A percentile compares a stretch with the other conserved stretches of the same genome.
phyloP scores from a whole-genome alignment of 352 stramenopile genomes.

The Phytophthora cryptogea region DNA sequence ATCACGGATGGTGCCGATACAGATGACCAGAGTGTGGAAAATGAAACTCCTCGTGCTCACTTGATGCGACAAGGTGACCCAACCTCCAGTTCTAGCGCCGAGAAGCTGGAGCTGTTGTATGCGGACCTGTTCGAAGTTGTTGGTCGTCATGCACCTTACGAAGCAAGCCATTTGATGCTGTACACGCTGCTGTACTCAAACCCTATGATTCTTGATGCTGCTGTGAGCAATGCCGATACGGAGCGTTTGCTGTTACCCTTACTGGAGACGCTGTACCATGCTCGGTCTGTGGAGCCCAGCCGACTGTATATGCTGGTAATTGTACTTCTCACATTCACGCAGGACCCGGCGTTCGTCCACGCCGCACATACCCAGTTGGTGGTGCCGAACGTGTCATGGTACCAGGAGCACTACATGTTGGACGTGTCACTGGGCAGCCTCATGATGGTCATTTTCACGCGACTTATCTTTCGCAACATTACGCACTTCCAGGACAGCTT shows the following conservation, averaged over 20 bases:
- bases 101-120: slow-evolving; percentile 48
- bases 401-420: slow-evolving; percentile 78
- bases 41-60: slow-evolving; percentile 26
- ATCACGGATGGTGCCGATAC: slow-evolving; percentile 35
- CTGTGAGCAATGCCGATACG: slow-evolving; percentile 50
- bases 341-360: slow-evolving; percentile 62
- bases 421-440: slow-evolving; percentile 76
- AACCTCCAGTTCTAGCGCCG: slow-evolving; percentile 6
- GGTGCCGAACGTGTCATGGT: slow-evolving; percentile 71
- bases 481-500: slow-evolving; percentile 82
- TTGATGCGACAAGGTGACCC: slow-evolving; percentile 19
- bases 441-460: slow-evolving; percentile 80
- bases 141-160: slow-evolving; percentile 59
- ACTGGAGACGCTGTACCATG: slow-evolving; percentile 74
- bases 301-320: slow-evolving; percentile 79
- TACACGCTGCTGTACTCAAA: slow-evolving; percentile 80
- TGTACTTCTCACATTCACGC: slow-evolving; percentile 68
- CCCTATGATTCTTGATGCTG: slow-evolving; percentile 51
- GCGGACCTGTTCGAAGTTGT: slow-evolving; percentile 57
- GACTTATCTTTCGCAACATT: slow-evolving; percentile 80
- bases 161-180: slow-evolving; percentile 70
- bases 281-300: slow-evolving; percentile 60
- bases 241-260: slow-evolving; percentile 63
- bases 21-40: slow-evolving; percentile 38
- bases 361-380: slow-evolving; percentile 66